Evolutionary conservation across 148 eudicot genomes (phyloP), one percentile per base, ranked within the genome.

Genomic region (Vaccinium vitisidaea): DNA sequence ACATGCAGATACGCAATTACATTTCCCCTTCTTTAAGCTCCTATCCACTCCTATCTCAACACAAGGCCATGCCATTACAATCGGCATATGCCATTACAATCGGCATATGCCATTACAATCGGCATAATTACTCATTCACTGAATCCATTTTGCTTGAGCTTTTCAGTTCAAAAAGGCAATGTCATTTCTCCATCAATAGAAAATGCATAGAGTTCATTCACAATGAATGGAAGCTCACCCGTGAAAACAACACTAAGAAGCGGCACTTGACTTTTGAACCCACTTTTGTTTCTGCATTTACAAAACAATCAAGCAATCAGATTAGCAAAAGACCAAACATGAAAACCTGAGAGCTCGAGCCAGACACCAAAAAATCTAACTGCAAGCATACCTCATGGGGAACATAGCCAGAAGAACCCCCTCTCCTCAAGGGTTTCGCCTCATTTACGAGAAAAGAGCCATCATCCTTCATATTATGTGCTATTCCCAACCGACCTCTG

Each of bases 251-350:
- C 56, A 86, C 89, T 95, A 96, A 63, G 98, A 91, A 85, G 95
- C 99, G 55, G 98, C 89, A 87, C 95, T 92, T 78, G 99, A 91
- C 89, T 97, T 97, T 87, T 97, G 99, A 87, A 97, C 93, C 99
- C 99, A 95, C 78, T 95, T 94, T 84, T 95, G 99, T 87, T 94
- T 95, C 98, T 95, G 93, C 90, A 89, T 25, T 83, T 48, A 55
- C 59, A 58, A 49, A 21, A 74, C 67, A 84, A 18, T 52, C 8
- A 67, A 79, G 63, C 75, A 82, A 83, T 69, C 54, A 49, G 56
- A 70, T 53, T 71, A 61, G 30, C 13, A 77, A 55, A 39, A 16
- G 59, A 50, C 59, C 63, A 75, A 81, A 50, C 14, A 81, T 50
- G 74, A 82, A 73, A 55, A 52, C 5, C 75, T 79, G 52, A 39